Conservation (phyloP, 2,329 filamentous ascomycete species). For the Penicillium sp. region DNA sequence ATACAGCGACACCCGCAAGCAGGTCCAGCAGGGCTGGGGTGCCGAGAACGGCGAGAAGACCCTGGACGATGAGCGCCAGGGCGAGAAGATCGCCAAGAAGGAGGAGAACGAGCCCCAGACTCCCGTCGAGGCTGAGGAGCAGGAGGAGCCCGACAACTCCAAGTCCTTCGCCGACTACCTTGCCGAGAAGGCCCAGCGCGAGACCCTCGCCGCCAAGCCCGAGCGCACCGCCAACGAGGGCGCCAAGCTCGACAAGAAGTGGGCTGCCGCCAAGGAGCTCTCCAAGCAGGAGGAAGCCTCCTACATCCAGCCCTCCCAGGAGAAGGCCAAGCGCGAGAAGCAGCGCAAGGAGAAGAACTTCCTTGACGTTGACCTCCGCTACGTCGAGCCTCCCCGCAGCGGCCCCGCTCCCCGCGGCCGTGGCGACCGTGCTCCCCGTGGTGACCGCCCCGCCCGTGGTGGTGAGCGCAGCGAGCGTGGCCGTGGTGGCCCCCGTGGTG, state of each 20-base stretch:
- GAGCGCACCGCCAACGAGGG: constrained; percentile 93
- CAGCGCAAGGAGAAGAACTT: constrained; percentile 90
- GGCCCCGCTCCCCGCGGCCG: constrained; percentile 51
- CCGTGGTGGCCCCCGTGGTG: constrained; percentile 26
- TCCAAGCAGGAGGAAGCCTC: constrained; percentile 60
- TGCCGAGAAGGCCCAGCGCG: constrained; percentile 70
- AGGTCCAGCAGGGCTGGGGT: constrained; percentile 82
- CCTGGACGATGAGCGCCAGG: constrained; percentile 87
- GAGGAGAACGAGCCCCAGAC: constrained; percentile 73
- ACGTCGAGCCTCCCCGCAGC: constrained; percentile 65
- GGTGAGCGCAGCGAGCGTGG: constrained; percentile 23
- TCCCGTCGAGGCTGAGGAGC: constrained; percentile 48
- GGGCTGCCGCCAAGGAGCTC: constrained; percentile 75
- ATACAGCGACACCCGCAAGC: constrained; percentile 46
- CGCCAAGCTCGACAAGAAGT: constrained; percentile 84
- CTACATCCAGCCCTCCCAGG: constrained; percentile 71
- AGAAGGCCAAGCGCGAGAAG: constrained; percentile 80
- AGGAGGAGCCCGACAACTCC: constrained; percentile 77
- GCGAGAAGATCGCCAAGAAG: constrained; percentile 80
- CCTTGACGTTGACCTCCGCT: constrained; percentile 84
- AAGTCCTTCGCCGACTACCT: constrained; percentile 90
- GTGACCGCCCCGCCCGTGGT: constrained; percentile 47
- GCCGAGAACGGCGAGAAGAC: constrained; percentile 77
- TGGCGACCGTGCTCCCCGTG: constrained; percentile 45
- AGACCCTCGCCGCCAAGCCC: constrained; percentile 62